These are phyloP conservation scores for Spongispora temasekensis DNA, from an alignment of 1,284 basidiomycete species.

Conservation along the genomic window DNA sequence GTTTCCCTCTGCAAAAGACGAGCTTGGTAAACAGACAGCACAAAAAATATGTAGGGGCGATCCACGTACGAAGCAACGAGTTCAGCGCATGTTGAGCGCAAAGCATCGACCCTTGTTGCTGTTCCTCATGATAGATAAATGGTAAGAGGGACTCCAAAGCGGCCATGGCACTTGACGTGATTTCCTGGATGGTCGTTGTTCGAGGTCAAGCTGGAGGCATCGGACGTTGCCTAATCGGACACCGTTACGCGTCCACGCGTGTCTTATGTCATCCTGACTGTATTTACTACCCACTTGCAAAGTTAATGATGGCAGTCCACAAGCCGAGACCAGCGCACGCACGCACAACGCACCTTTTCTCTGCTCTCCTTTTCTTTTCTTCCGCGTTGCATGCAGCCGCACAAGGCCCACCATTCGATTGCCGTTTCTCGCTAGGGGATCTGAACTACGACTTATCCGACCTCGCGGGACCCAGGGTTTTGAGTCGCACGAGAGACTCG, in stretches of 20 bases:
- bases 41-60: constrained; percentile 4
- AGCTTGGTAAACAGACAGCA: constrained; percentile 8
- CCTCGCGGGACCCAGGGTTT: constrained; percentile 51
- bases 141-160: constrained; percentile 54
- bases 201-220: constrained; percentile 11
- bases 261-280: constrained; percentile 38
- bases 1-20: constrained; percentile 56
- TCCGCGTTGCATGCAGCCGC: constrained; percentile 35
- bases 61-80: constrained; percentile 63
- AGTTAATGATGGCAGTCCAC: constrained; percentile 16
- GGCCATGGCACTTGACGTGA: constrained; percentile 46
- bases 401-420: constrained; percentile 52
- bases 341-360: constrained; percentile 23
- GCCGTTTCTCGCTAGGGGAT: constrained; percentile 48
- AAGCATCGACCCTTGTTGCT: constrained; percentile 76
- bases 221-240: constrained; percentile 20
- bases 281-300: constrained; percentile 1
- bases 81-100: constrained; percentile 88
- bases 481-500: constrained; percentile 41
- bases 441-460: constrained; percentile 59
- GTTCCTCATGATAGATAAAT: constrained; percentile 74
- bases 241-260: constrained; percentile 36
- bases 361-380: constrained; percentile 38
- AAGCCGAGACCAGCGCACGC: constrained; percentile 8
- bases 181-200: constrained; percentile 17